Evolutionary conservation across 352 stramenopile species (phyloP).

Genomic region (Globisporangium sylvaticum): DNA sequence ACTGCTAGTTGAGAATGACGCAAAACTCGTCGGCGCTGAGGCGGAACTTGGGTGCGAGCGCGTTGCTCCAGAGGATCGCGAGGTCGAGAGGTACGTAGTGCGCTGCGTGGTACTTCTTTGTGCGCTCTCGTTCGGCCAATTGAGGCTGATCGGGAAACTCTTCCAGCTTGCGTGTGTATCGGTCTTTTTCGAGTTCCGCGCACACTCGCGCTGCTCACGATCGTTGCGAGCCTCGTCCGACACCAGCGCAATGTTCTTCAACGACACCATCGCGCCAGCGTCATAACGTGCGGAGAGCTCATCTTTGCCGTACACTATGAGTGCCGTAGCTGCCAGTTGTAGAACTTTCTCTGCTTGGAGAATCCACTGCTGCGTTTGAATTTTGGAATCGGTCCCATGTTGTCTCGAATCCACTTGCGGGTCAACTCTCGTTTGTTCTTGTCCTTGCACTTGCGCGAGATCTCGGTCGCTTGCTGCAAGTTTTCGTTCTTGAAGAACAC

Average conservation of each 20-base stretch:
- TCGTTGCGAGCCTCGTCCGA: background rate
- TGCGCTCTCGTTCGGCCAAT: background rate
- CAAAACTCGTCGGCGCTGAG: background rate
- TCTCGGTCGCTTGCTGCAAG: background rate
- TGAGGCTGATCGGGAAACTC: no score
- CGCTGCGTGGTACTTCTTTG: background rate
- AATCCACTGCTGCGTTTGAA: no score
- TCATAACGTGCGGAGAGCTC: background rate
- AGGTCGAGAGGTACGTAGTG: slow-evolving; percentile 2
- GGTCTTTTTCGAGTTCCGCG: background rate
- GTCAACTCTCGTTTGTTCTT: no score
- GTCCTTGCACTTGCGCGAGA: background rate
- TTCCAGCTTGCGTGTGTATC: no score
- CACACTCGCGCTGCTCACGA: background rate
- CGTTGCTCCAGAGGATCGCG: background rate
- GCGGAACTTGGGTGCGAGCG: background rate
- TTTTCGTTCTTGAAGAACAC: background rate
- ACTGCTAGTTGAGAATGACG: background rate
- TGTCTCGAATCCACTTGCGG: background rate
- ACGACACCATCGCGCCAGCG: background rate
- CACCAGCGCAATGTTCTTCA: slow-evolving; percentile 1
- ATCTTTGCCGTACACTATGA: background rate
- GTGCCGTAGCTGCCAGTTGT: no score
- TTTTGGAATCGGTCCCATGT: no score
- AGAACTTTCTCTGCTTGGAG: no score